These are phyloP conservation scores for Fraxinus excelsior DNA, from an alignment of 257 asterid genomes.

Conservation along the genomic window DNA sequence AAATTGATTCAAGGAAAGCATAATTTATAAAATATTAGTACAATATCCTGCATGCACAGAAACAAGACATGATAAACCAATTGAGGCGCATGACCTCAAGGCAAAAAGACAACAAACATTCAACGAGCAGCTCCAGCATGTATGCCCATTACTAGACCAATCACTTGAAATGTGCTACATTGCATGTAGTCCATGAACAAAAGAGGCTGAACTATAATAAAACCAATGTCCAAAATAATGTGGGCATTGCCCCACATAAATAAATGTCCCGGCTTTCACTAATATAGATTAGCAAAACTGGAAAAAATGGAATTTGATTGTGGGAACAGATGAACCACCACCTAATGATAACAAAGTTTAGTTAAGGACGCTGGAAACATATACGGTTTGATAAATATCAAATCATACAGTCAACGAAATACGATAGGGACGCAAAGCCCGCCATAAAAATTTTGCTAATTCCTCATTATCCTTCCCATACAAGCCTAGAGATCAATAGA, in stretches of 20 bases:
- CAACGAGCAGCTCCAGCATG: neutral
- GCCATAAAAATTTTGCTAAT: neutral
- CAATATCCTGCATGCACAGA: neutral
- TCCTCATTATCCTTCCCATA: neutral
- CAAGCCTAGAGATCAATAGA: neutral
- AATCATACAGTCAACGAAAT: neutral
- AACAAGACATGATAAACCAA: neutral
- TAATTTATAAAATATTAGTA: neutral
- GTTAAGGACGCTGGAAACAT: neutral
- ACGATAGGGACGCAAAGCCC: neutral
- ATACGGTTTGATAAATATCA: neutral
- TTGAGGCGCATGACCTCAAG: neutral
- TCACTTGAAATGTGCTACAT: neutral
- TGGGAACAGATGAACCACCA: neutral
- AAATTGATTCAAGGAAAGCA: neutral
- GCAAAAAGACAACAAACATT: neutral
- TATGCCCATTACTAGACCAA: neutral
- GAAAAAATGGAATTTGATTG: neutral
- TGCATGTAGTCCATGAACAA: neutral
- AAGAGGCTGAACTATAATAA: neutral
- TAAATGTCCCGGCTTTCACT: neutral
- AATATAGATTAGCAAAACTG: conserved; percentile 6
- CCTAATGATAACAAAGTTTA: neutral
- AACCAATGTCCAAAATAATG: neutral
- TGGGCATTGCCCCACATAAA: neutral